A percentile compares a stretch with the other conserved stretches of the same genome.
phyloP scores from a whole-genome alignment of 495 filamentous ascomycete genomes.

The Hypomontagnella monticulosa region DNA sequence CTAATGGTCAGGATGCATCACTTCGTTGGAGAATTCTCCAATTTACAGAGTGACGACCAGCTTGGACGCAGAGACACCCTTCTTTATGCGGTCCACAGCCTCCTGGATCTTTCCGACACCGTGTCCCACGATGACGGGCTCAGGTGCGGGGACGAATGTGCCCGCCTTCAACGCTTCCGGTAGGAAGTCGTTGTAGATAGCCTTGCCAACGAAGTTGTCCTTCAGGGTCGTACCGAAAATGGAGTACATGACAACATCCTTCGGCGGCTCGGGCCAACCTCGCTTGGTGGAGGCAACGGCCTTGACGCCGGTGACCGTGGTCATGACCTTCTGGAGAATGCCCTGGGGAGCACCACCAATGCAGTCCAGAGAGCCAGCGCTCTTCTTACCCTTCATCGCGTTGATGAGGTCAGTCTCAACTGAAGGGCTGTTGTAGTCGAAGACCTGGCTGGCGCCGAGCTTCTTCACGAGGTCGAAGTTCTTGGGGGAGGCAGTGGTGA shows the following conservation, averaged over 20 bases:
- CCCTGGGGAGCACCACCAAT: slow-evolving; percentile 28
- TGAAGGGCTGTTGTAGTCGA: slow-evolving; percentile 63
- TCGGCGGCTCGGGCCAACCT: slow-evolving; percentile 30
- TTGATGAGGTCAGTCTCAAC: slow-evolving; percentile 46
- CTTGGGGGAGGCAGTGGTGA: slow-evolving; percentile 61
- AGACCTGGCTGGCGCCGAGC: slow-evolving; percentile 65
- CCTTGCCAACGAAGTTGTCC: slow-evolving; percentile 48
- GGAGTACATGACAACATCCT: slow-evolving; percentile 31
- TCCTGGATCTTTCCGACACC: slow-evolving; percentile 37
- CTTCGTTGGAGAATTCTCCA: slow-evolving; percentile 9
- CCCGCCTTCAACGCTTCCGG: slow-evolving; percentile 23
- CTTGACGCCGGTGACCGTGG: slow-evolving; percentile 25
- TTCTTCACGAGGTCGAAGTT: slow-evolving; percentile 63
- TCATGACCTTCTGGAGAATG: slow-evolving; percentile 30
- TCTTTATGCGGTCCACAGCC: slow-evolving; percentile 37
- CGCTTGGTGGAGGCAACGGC: slow-evolving; percentile 37
- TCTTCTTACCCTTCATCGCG: slow-evolving; percentile 42
- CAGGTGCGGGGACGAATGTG: slow-evolving; percentile 29
- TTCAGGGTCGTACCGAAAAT: slow-evolving; percentile 28
- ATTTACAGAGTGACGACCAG: slow-evolving; percentile 48
- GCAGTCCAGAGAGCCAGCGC: slow-evolving; percentile 36
- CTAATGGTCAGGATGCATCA: neutral
- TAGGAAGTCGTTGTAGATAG: slow-evolving; percentile 41
- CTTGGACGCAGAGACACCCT: slow-evolving; percentile 56
- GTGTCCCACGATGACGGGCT: slow-evolving; percentile 26